Conservation (phyloP, 805 yeast genomes). For the Hanseniaspora valbyensis region DNA sequence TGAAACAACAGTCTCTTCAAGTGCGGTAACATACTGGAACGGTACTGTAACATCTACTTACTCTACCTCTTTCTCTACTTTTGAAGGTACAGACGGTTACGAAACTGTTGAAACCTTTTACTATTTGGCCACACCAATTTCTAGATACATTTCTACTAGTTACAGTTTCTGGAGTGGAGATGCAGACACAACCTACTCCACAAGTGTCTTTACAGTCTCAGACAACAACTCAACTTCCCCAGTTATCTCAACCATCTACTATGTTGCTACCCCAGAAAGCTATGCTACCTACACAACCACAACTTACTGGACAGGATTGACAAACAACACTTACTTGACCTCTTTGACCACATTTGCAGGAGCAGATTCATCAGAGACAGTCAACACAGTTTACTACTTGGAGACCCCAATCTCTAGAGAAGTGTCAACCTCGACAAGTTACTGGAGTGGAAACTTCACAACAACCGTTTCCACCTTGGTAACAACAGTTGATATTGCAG, state of each 20-base stretch:
- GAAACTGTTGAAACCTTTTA: neutral
- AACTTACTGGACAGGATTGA: neutral
- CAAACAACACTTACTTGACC: neutral
- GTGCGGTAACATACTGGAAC: neutral
- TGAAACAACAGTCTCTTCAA: neutral
- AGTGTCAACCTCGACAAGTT: neutral
- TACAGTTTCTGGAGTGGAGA: conserved; percentile 15
- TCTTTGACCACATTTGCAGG: conserved; percentile 14
- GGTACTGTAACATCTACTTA: neutral
- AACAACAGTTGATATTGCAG: neutral
- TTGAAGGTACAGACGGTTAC: neutral
- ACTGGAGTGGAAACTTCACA: neutral
- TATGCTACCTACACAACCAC: neutral
- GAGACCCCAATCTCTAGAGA: conserved; percentile 17
- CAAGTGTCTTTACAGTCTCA: neutral
- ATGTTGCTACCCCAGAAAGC: conserved; percentile 18
- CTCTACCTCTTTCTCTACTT: neutral
- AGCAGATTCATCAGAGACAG: conserved; percentile 16
- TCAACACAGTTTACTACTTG: conserved; percentile 16
- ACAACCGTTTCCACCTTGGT: neutral
- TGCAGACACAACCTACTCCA: neutral
- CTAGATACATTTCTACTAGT: neutral
- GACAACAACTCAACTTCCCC: neutral
- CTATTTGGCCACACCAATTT: conserved; percentile 15
- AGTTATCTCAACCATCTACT: conserved; percentile 15